Conservation (phyloP, 495 filamentous ascomycete species). For the Xylaria bambusicola region DNA sequence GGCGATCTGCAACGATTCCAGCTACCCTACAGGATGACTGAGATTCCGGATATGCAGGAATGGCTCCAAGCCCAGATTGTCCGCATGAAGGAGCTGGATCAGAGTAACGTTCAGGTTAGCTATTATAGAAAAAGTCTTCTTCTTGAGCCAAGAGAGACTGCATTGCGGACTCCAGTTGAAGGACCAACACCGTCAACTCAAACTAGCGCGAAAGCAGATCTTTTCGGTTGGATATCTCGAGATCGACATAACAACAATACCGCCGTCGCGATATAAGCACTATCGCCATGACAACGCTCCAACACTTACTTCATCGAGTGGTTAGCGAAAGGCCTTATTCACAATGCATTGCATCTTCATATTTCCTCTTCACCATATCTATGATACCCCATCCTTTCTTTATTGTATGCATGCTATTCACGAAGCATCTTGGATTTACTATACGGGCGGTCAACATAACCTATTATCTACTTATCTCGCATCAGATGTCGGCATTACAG, state of each 20-base stretch:
- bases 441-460: slow-evolving; percentile 21
- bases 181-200: slow-evolving; percentile 20
- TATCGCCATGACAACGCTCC: background rate
- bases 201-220: slow-evolving; percentile 27
- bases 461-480: slow-evolving; percentile 26
- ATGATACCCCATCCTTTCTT: slow-evolving; percentile 36
- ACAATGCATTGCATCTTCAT: slow-evolving; percentile 7
- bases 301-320: too few species aligned
- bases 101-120: slow-evolving; percentile 74
- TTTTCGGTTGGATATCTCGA: slow-evolving; percentile 41
- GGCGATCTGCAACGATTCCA: slow-evolving; percentile 97
- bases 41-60: slow-evolving; percentile 87
- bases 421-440: slow-evolving; percentile 31
- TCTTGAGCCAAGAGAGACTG: slow-evolving; percentile 77
- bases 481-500: slow-evolving; percentile 27
- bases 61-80: slow-evolving; percentile 88
- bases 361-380: slow-evolving; percentile 14
- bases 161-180: slow-evolving; percentile 55
- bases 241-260: slow-evolving; percentile 34
- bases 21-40: slow-evolving; percentile 83
- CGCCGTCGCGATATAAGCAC: slow-evolving; percentile 24
- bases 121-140: slow-evolving; percentile 85
- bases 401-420: slow-evolving; percentile 24
- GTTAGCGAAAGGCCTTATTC: background rate
- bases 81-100: slow-evolving; percentile 75